These are phyloP conservation scores for Salix viminalis DNA, from an alignment of 345 rosid species.

Conservation along the genomic window DNA sequence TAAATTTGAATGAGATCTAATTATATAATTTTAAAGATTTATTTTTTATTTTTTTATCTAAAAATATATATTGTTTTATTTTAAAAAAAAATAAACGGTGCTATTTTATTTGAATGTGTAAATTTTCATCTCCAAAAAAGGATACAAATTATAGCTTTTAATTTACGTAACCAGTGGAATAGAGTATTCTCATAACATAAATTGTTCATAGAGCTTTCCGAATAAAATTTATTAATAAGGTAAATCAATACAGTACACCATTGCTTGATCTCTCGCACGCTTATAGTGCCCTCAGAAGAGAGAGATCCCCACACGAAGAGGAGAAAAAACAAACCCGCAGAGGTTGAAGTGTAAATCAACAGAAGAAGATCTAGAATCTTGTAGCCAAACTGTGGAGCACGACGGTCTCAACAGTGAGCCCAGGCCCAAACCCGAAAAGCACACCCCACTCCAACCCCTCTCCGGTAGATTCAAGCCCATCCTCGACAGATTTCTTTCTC, in stretches of 20 bases:
- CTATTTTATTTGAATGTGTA: no score
- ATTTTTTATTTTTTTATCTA: no score
- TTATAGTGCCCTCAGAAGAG: neutral
- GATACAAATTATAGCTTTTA: neutral
- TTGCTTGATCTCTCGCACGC: no score
- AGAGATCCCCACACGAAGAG: neutral
- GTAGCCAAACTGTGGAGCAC: constrained; percentile 50
- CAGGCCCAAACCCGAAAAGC: constrained; percentile 78
- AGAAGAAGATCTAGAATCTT: no score
- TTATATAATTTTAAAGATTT: no score
- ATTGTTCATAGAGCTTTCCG: neutral
- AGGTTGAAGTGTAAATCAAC: neutral
- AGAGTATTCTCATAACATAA: neutral
- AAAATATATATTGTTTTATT: no score
- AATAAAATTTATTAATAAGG: neutral
- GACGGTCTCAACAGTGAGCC: constrained; percentile 77
- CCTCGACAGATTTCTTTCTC: constrained; percentile 53
- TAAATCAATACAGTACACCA: neutral
- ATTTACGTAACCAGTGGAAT: neutral
- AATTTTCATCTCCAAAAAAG: neutral
- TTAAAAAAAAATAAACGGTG: no score
- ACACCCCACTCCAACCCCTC: constrained; percentile 90
- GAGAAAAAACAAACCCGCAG: neutral
- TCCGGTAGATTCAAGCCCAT: constrained; percentile 59
- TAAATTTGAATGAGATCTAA: no score